Conservation (phyloP, 306 rosid species). For the Clitoria ternatea region DNA sequence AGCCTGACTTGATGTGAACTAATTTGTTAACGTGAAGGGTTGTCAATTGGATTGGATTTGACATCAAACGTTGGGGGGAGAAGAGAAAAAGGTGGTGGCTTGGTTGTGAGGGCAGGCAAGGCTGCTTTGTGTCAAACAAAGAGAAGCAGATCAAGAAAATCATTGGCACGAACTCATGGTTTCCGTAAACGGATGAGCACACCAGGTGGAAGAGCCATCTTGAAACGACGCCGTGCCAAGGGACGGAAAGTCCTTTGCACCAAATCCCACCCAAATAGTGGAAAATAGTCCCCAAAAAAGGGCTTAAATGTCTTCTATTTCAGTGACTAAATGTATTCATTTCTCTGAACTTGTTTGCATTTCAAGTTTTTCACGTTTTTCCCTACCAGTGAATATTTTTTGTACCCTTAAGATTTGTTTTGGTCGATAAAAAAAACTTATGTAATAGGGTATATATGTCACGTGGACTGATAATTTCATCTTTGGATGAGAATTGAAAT, state of each 20-base stretch:
- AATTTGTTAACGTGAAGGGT: conserved; percentile 37
- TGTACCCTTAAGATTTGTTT: conserved; percentile 20
- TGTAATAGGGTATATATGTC: too few relatives aligned
- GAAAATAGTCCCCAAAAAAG: conserved; percentile 29
- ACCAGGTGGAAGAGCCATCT: conserved; percentile 68
- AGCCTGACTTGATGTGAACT: not conserved
- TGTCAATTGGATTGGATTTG: conserved; percentile 59
- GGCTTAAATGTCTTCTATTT: not conserved
- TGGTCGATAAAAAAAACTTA: too few relatives aligned
- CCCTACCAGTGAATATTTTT: not conserved
- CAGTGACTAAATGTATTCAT: not conserved
- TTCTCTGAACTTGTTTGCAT: conserved; percentile 5
- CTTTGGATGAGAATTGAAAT: too few relatives aligned
- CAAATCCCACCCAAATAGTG: conserved; percentile 70
- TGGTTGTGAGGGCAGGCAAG: conserved; percentile 87
- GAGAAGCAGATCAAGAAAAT: conserved; percentile 86
- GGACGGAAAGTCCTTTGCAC: conserved; percentile 91
- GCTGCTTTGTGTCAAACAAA: conserved; percentile 75
- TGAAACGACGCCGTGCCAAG: conserved; percentile 87
- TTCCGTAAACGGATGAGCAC: conserved; percentile 88
- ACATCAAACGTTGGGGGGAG: conserved; percentile 37
- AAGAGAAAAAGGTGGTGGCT: conserved; percentile 42
- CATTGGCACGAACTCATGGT: conserved; percentile 85
- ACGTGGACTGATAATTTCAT: too few relatives aligned
- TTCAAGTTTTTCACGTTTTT: not conserved